phyloP scores from a whole-genome alignment of 176 grass and related monocot genomes.

The Triticum dicoccoides region DNA sequence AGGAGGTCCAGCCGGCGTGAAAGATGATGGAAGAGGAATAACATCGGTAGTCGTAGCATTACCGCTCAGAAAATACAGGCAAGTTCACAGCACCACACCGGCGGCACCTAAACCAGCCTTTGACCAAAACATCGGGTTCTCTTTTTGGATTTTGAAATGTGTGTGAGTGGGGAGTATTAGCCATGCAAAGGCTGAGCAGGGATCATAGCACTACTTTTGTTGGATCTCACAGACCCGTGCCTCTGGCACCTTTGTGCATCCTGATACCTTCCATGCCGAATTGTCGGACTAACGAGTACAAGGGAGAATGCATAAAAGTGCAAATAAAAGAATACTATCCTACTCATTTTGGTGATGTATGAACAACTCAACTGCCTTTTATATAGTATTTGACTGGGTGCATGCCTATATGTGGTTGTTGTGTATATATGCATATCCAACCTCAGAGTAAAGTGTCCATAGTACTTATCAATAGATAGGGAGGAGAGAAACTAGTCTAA shows the following conservation, averaged over 20 bases:
- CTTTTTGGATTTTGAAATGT: neutral
- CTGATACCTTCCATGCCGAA: neutral
- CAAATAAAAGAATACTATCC: neutral
- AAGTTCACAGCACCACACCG: no score
- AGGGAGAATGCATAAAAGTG: neutral
- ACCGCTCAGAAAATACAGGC: no score
- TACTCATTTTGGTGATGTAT: neutral
- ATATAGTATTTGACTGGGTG: neutral
- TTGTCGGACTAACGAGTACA: neutral
- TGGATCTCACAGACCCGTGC: no score
- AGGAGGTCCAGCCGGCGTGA: no score
- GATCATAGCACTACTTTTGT: no score
- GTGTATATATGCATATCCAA: neutral
- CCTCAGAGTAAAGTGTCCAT: neutral
- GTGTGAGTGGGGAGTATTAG: neutral
- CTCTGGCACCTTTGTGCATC: neutral
- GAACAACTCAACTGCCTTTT: neutral
- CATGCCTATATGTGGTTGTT: neutral
- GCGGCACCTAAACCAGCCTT: neutral
- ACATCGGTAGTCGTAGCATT: no score
- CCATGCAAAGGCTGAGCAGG: no score
- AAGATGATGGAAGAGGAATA: no score
- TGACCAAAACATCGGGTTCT: neutral
- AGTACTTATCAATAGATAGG: neutral
- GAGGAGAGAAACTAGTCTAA: neutral